These are phyloP conservation scores for Polytrichum commune DNA, from an alignment of 225 moss, liverwort and hornwort genomes.

Conservation along the genomic window DNA sequence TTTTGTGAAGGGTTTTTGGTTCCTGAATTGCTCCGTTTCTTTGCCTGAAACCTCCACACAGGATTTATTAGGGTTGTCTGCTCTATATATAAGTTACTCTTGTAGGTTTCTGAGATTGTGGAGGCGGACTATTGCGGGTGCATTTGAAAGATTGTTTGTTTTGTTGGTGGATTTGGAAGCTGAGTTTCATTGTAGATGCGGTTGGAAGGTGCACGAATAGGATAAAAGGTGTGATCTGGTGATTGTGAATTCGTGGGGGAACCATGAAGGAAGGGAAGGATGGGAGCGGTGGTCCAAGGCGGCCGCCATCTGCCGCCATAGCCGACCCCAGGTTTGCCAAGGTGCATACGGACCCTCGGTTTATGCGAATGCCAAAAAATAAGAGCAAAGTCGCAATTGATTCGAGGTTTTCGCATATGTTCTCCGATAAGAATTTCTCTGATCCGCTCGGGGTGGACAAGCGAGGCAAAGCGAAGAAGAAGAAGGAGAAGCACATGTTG, in stretches of 20 bases:
- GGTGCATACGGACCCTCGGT: conserved; percentile 85
- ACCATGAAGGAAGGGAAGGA: conserved; percentile 40
- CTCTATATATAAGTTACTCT: too few relatives aligned
- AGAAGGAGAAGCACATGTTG: conserved; percentile 47
- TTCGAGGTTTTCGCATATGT: conserved; percentile 79
- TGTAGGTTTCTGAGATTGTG: too few relatives aligned
- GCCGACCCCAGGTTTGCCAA: conserved; percentile 72
- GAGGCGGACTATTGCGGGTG: too few relatives aligned
- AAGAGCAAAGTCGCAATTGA: conserved; percentile 82
- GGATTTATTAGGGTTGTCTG: too few relatives aligned
- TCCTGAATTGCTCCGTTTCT: too few relatives aligned
- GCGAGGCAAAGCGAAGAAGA: conserved; percentile 61
- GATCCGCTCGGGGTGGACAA: conserved; percentile 61
- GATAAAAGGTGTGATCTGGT: too few relatives aligned
- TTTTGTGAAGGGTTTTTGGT: too few relatives aligned
- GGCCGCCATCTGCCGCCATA: conserved; percentile 28
- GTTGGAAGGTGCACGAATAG: too few relatives aligned
- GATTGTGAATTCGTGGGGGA: neutral
- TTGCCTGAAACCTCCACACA: too few relatives aligned
- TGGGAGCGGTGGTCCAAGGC: conserved; percentile 15
- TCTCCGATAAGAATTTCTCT: conserved; percentile 68
- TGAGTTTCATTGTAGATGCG: too few relatives aligned
- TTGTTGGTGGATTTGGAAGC: too few relatives aligned
- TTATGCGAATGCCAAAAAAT: conserved; percentile 78
- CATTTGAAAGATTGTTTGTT: too few relatives aligned